Base-by-base conservation (phyloP, 768 basidiomycete genomes). In the Lactarius sanguifluus region DNA sequence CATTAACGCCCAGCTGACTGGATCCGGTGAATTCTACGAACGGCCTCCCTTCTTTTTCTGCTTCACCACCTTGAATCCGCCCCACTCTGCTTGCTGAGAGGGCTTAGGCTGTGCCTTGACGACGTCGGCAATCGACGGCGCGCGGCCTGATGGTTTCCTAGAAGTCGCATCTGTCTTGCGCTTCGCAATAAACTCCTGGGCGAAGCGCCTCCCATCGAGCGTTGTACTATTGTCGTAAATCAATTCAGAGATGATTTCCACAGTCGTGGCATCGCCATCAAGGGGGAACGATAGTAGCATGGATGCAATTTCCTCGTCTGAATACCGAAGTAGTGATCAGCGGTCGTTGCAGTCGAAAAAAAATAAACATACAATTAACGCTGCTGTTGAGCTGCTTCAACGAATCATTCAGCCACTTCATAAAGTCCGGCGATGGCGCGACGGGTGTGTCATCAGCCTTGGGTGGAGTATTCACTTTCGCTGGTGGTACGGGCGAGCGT, bases 151-250 rank as follows among this genome's bases (percentile, higher is more conserved):
- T 4, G 73, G 79, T 67, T 86, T 88, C 58, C 81, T 80, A 58
- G 83, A 80, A 40, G 74, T 75, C 1, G 87, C 90, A 75, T 98
- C 96, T 23, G 83, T 84, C 78, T 94, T 96, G 60, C 97, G 89
- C 74, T 86, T 92, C 68, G 82, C 85, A 61, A 94, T 86, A 72
- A 93, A 99, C 70, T 98, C 96, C 15, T 91, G 83, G 4, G 97
- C 96, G 74, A 98, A 99, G 43, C 96, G 86, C 59, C 96, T 84
- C 6, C 97, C 97, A 73, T 98, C 95, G 59, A 99, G 85, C 2
- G 92, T 98, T 25, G 94, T 92, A 70, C 94, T 96, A 73, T 91
- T 95, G 61, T 90, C 88, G 73, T 98, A 99, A 67, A 98, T 95
- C 52, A 91, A 83, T 75, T 98, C 97, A 28, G 92, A 91, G 70